Evolutionary conservation across 2,329 filamentous ascomycete species (phyloP).

Genomic region (Pyrenophora seminiperda): DNA sequence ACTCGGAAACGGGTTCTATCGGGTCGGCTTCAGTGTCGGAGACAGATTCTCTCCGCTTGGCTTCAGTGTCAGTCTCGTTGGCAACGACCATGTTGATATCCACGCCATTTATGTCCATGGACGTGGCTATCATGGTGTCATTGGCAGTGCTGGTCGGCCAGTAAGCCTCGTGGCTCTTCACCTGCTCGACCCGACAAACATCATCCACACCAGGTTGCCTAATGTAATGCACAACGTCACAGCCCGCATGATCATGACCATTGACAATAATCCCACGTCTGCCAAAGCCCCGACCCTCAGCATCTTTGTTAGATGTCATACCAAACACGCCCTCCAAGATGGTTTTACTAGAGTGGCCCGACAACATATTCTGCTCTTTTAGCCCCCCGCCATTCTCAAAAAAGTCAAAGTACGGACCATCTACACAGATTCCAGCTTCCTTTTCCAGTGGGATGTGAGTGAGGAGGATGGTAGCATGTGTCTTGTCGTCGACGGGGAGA

Average conservation of each 20-base stretch:
- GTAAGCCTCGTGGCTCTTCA: conserved; percentile 22
- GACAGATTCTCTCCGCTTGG: conserved; percentile 4
- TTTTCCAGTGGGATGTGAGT: conserved; percentile 95
- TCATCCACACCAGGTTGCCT: conserved; percentile 22
- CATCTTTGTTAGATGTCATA: conserved; percentile 67
- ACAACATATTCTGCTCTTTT: conserved; percentile 90
- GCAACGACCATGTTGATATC: conserved; percentile 4
- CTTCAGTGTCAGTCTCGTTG: conserved; percentile 7
- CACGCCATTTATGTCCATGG: conserved; percentile 1
- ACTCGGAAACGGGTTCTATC: background rate
- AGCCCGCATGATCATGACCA: conserved; percentile 94
- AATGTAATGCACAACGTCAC: conserved; percentile 80
- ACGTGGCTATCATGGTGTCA: conserved; percentile 1
- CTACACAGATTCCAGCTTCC: conserved; percentile 77
- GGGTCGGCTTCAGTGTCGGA: conserved; percentile 2
- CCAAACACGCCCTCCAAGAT: conserved; percentile 87
- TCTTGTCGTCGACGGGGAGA: conserved; percentile 63
- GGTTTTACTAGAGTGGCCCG: conserved; percentile 66
- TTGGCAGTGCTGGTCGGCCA: conserved; percentile 15
- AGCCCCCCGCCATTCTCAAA: conserved; percentile 70
- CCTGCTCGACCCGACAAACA: conserved; percentile 12
- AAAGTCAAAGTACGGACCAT: conserved; percentile 82
- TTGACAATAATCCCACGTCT: conserved; percentile 81
- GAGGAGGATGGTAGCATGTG: conserved; percentile 79
- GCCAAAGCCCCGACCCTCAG: conserved; percentile 66